phyloP scores from a whole-genome alignment of 2,329 filamentous ascomycete species.

The Peltaster fructicola region DNA sequence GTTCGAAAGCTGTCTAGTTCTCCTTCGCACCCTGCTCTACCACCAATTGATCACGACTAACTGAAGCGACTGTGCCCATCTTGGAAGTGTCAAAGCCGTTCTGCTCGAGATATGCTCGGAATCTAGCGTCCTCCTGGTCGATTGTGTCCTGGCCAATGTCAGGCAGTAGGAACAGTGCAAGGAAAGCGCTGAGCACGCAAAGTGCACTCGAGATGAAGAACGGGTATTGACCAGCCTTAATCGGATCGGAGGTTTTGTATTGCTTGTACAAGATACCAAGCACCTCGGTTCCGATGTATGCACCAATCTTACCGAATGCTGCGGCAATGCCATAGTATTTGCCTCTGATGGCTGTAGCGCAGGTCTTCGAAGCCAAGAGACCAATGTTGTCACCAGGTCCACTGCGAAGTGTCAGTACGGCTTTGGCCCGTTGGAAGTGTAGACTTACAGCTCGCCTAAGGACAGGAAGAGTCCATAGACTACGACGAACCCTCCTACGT shows the following conservation, averaged over 20 bases:
- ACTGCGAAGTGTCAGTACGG: not conserved
- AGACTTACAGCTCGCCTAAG: no score
- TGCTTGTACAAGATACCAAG: conserved; percentile 37
- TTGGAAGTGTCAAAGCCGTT: conserved; percentile 54
- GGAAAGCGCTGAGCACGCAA: conserved; percentile 54
- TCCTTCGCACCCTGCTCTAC: not conserved
- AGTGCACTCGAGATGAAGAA: conserved; percentile 72
- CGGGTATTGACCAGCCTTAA: conserved; percentile 55
- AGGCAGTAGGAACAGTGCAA: conserved; percentile 50
- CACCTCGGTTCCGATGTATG: conserved; percentile 72
- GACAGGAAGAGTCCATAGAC: conserved; percentile 59
- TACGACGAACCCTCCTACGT: conserved; percentile 60
- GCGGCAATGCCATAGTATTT: conserved; percentile 56
- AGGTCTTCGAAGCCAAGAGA: conserved; percentile 70
- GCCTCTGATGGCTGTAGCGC: conserved; percentile 66
- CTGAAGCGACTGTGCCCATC: conserved; percentile 11
- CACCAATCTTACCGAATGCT: conserved; percentile 52
- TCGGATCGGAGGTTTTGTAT: conserved; percentile 35
- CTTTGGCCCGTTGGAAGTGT: not conserved
- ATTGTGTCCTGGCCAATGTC: conserved; percentile 74
- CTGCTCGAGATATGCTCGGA: conserved; percentile 52
- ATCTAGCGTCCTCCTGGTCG: conserved; percentile 54
- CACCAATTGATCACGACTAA: not conserved
- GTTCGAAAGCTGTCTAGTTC: not conserved
- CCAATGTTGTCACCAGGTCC: conserved; percentile 83